A percentile compares a stretch with the other conserved stretches of the same genome.
These are phyloP conservation scores for Carpinus viminea DNA, from an alignment of 306 rosid genomes.

Conservation along the genomic window DNA sequence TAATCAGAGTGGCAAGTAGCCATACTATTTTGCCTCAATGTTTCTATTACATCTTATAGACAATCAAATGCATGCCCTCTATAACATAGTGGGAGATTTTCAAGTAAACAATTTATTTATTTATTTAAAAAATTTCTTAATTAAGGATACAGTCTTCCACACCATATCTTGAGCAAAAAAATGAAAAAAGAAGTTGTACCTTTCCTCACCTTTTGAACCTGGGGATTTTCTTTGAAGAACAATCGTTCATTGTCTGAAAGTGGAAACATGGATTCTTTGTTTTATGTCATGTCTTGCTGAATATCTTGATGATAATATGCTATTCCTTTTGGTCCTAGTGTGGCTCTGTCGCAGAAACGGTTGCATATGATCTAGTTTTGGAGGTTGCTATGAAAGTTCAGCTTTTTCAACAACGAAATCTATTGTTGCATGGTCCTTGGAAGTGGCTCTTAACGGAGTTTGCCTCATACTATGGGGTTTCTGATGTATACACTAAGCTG, in stretches of 20 bases:
- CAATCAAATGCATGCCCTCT: neutral
- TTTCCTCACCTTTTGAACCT: neutral
- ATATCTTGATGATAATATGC: slow-evolving; percentile 8
- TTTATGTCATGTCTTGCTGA: slow-evolving; percentile 11
- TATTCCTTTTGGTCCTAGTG: slow-evolving; percentile 44
- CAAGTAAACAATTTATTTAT: neutral
- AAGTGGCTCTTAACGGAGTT: slow-evolving; percentile 94
- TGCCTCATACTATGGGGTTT: slow-evolving; percentile 91
- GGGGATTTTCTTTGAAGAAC: slow-evolving; percentile 2
- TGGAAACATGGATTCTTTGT: neutral
- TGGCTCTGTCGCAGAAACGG: slow-evolving; percentile 96
- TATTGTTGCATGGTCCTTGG: slow-evolving; percentile 84
- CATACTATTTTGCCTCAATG: neutral
- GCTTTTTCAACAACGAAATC: slow-evolving; percentile 83
- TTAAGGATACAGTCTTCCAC: neutral
- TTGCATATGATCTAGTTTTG: slow-evolving; percentile 85
- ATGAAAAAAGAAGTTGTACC: neutral
- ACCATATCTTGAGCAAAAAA: neutral
- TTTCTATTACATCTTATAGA: neutral
- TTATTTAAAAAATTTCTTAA: neutral
- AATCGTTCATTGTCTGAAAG: neutral
- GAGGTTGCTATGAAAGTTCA: slow-evolving; percentile 96
- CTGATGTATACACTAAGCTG: slow-evolving; percentile 84
- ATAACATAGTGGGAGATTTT: neutral
- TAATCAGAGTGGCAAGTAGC: neutral